These are phyloP conservation scores for Boletellus emodensis DNA, from an alignment of 768 basidiomycete species.

Conservation along the genomic window DNA sequence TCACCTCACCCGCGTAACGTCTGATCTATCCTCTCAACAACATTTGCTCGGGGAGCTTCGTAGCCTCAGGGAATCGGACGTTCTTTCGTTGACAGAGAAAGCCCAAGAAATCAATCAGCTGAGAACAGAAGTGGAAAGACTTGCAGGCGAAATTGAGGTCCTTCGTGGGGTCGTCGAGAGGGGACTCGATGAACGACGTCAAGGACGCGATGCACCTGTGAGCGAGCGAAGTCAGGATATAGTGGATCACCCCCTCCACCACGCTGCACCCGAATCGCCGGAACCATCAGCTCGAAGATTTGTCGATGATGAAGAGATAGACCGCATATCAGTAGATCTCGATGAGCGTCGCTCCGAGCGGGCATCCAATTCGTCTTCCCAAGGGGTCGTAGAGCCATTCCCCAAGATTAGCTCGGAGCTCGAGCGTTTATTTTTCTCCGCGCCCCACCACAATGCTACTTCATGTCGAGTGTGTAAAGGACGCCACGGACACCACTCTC, in stretches of 20 bases:
- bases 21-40: conserved; percentile 76
- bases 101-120: conserved; percentile 64
- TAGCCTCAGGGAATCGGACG: conserved; percentile 59
- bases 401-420: conserved; percentile 80
- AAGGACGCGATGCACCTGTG: conserved; percentile 41
- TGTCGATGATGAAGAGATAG: conserved; percentile 55
- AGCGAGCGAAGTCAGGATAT: conserved; percentile 5
- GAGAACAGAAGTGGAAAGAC: conserved; percentile 70
- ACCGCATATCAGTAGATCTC: conserved; percentile 61
- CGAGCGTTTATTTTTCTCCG: conserved; percentile 78
- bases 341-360: conserved; percentile 61
- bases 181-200: conserved; percentile 70
- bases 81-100: conserved; percentile 53
- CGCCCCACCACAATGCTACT: conserved; percentile 67
- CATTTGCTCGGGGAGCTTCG: conserved; percentile 64
- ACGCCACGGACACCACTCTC: conserved; percentile 30
- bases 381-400: conserved; percentile 44
- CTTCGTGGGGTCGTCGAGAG: conserved; percentile 85
- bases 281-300: conserved; percentile 32
- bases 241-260: background rate
- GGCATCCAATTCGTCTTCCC: conserved; percentile 28
- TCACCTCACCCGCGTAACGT: conserved; percentile 74
- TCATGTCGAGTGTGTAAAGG: conserved; percentile 65
- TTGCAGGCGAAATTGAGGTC: conserved; percentile 82
- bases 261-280: conserved; percentile 3